Conservation (phyloP, 2,329 filamentous ascomycete genomes). For the Trematosphaeria pertusa region DNA sequence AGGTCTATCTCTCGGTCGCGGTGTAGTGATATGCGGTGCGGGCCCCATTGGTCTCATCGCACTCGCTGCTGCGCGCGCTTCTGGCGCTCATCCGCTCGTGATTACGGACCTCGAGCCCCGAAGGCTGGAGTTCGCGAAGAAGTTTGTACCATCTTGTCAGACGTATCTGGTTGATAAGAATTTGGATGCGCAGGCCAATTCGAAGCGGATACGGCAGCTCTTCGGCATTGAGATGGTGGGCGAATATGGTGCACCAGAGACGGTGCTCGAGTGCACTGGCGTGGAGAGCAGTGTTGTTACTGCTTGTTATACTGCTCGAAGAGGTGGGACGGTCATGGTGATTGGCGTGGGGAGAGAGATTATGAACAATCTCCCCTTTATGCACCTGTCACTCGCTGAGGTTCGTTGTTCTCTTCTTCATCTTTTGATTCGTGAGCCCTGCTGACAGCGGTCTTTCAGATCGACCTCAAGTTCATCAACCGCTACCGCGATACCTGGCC, state of each 20-base stretch:
- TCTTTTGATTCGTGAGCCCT: background rate
- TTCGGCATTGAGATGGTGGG: slow-evolving; percentile 54
- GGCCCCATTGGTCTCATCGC: slow-evolving; percentile 71
- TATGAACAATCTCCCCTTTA: slow-evolving; percentile 72
- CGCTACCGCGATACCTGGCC: slow-evolving; percentile 75
- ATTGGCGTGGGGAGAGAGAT: slow-evolving; percentile 68
- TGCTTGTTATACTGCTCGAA: slow-evolving; percentile 62
- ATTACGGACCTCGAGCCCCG: slow-evolving; percentile 67
- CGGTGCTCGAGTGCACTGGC: slow-evolving; percentile 70
- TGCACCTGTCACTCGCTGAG: slow-evolving; percentile 69
- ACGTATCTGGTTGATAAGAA: slow-evolving; percentile 62
- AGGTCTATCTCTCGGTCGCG: slow-evolving; percentile 61
- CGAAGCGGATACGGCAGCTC: slow-evolving; percentile 59
- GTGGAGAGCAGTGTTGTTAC: slow-evolving; percentile 69
- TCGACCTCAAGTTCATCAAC: slow-evolving; percentile 74
- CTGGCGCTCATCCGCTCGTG: slow-evolving; percentile 68
- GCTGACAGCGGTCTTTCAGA: slow-evolving; percentile 49
- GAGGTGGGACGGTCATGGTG: slow-evolving; percentile 68
- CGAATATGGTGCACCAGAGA: slow-evolving; percentile 65
- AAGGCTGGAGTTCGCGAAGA: slow-evolving; percentile 64
- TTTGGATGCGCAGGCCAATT: slow-evolving; percentile 58
- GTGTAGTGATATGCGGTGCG: slow-evolving; percentile 66
- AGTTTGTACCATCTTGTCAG: slow-evolving; percentile 61
- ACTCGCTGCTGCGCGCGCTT: slow-evolving; percentile 66
- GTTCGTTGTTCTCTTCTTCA: slow-evolving; percentile 38